Percentiles rank a stretch among this genome's conserved stretches.
These are phyloP conservation scores for Tylopilus orsonianus DNA, from an alignment of 1,284 basidiomycete species.

Conservation along the genomic window DNA sequence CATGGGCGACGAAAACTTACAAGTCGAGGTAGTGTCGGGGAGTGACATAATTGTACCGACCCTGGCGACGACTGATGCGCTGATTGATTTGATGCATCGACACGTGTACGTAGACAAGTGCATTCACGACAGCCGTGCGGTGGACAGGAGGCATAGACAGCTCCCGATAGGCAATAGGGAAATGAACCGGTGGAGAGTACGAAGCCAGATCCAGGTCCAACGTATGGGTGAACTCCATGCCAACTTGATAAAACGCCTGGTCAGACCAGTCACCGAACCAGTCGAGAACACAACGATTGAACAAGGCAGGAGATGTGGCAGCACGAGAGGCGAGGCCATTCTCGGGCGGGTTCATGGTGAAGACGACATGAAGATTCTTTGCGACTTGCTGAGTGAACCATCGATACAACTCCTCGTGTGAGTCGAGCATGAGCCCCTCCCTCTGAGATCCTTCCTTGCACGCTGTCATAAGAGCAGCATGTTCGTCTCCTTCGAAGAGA, in stretches of 20 bases:
- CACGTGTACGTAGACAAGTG: slow-evolving; percentile 90
- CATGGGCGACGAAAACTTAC: slow-evolving; percentile 52
- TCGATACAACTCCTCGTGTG: slow-evolving; percentile 93
- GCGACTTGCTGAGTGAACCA: slow-evolving; percentile 99
- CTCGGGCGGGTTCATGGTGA: slow-evolving; percentile 99
- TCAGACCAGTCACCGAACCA: slow-evolving; percentile 99
- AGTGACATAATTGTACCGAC: slow-evolving; percentile 95
- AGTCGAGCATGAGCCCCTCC: slow-evolving; percentile 97
- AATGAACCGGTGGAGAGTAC: slow-evolving; percentile 75
- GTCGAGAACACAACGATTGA: slow-evolving; percentile 97
- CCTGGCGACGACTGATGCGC: slow-evolving; percentile 87
- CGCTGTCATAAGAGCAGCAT: slow-evolving; percentile 94
- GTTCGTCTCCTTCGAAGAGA: slow-evolving; percentile 97
- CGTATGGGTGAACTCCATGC: slow-evolving; percentile 89
- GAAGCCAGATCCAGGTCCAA: slow-evolving; percentile 86
- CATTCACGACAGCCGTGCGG: slow-evolving; percentile 89
- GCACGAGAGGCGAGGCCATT: slow-evolving; percentile 94
- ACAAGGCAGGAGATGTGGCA: slow-evolving; percentile 95
- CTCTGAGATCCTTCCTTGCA: slow-evolving; percentile 99
- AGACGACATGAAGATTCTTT: slow-evolving; percentile 95
- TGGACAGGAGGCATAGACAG: slow-evolving; percentile 81
- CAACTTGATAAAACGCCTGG: slow-evolving; percentile 96
- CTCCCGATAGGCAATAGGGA: slow-evolving; percentile 87
- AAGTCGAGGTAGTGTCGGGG: slow-evolving; percentile 98
- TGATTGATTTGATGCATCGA: slow-evolving; percentile 89